phyloP scores from a whole-genome alignment of 805 yeast species.

The Candida qinlingensis region DNA sequence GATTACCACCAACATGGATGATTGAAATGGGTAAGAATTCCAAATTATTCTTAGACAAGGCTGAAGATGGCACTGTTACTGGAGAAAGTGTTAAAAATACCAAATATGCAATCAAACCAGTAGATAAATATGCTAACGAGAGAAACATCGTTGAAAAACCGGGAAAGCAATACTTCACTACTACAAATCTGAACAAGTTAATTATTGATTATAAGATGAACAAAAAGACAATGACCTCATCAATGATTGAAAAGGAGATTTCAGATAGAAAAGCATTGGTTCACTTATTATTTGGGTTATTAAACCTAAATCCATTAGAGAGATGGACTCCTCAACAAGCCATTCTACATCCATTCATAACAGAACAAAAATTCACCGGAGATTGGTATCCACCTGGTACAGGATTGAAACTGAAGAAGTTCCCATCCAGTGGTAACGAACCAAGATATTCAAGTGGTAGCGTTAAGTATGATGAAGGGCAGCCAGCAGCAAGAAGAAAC shows the following conservation, averaged over 20 bases:
- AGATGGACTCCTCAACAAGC: constrained; percentile 98
- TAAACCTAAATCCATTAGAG: constrained; percentile 85
- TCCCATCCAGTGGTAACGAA: not conserved
- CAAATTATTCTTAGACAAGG: constrained; percentile 44
- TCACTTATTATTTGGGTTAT: constrained; percentile 73
- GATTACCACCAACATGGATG: constrained; percentile 94
- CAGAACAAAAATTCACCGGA: constrained; percentile 49
- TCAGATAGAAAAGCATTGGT: constrained; percentile 63
- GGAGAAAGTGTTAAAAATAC: not conserved
- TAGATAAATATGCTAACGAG: constrained; percentile 47
- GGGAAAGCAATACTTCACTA: constrained; percentile 77
- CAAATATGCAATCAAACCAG: constrained; percentile 25
- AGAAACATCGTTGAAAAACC: constrained; percentile 61
- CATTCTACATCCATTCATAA: constrained; percentile 81
- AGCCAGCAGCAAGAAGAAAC: not conserved
- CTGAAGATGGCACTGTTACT: constrained; percentile 12
- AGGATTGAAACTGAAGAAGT: constrained; percentile 6
- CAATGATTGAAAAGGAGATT: constrained; percentile 61
- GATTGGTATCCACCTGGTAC: constrained; percentile 49
- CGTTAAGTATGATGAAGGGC: not conserved
- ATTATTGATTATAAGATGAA: constrained; percentile 71
- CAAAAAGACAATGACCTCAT: constrained; percentile 43
- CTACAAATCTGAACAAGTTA: constrained; percentile 61
- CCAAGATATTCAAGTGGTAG: not conserved
- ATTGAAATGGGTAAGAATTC: constrained; percentile 90